phyloP scores from a whole-genome alignment of 352 stramenopile species.

The Globisporangium okanoganense region DNA sequence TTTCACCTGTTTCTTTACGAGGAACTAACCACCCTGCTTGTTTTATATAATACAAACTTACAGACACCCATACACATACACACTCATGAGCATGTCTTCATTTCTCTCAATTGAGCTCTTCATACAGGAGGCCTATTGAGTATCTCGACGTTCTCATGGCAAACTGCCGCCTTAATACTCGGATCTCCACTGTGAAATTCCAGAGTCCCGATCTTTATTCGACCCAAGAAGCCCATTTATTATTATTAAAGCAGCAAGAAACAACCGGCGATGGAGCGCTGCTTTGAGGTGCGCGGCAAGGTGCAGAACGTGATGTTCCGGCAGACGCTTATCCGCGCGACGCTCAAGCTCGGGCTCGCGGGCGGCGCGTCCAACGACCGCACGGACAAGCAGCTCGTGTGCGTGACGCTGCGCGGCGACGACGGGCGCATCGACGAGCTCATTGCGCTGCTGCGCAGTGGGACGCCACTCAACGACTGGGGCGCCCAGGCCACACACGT shows the following conservation, averaged over 20 bases:
- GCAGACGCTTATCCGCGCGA: slow-evolving; percentile 73
- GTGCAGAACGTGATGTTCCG: slow-evolving; percentile 85
- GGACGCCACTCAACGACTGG: slow-evolving; percentile 65
- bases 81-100: neutral
- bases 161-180: neutral
- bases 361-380: slow-evolving; percentile 70
- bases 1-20: neutral
- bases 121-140: neutral
- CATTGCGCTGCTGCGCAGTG: slow-evolving; percentile 37
- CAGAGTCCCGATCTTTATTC: neutral
- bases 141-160: neutral
- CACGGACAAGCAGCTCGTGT: slow-evolving; percentile 49
- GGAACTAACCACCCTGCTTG: slow-evolving; percentile 10
- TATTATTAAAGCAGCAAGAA: no score
- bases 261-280: slow-evolving; percentile 29
- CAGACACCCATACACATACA: slow-evolving; percentile 2
- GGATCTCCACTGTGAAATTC: neutral
- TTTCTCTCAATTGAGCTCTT: neutral
- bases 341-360: slow-evolving; percentile 54
- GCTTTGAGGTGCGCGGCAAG: slow-evolving; percentile 59
- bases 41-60: slow-evolving; percentile 18
- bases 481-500: slow-evolving; percentile 41
- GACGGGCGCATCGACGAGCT: slow-evolving; percentile 38
- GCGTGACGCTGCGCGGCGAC: slow-evolving; percentile 54
- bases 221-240: neutral